A percentile compares a stretch with the other conserved stretches of the same genome.
phyloP scores from a whole-genome alignment of 1,284 basidiomycete species.

The Apiotrichum siamense region DNA sequence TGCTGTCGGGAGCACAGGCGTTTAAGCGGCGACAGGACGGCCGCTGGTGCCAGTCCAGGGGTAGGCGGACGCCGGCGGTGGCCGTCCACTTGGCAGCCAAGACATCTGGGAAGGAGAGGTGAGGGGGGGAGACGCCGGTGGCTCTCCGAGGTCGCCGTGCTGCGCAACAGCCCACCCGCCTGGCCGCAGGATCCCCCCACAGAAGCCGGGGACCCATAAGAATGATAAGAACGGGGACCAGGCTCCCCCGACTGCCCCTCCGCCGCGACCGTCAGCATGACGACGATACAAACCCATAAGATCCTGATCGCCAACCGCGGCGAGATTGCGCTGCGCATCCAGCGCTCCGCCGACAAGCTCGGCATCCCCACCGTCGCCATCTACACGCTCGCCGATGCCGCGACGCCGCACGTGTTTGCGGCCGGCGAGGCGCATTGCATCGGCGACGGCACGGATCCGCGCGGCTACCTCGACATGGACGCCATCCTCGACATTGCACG shows the following conservation, averaged over 20 bases:
- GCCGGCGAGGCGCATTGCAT: constrained; percentile 48
- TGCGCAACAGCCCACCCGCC: too few relatives aligned
- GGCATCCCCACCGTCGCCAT: constrained; percentile 86
- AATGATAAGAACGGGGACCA: too few relatives aligned
- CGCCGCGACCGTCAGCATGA: constrained; percentile 4
- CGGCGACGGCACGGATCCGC: constrained; percentile 41
- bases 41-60: too few relatives aligned
- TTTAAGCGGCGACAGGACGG: too few relatives aligned
- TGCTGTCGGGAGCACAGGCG: too few relatives aligned
- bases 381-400: constrained; percentile 75
- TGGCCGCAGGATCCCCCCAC: too few relatives aligned
- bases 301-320: constrained; percentile 85
- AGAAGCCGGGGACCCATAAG: too few relatives aligned
- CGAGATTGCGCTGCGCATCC: constrained; percentile 89
- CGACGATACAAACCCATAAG: constrained; percentile 50
- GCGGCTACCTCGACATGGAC: constrained; percentile 50
- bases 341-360: constrained; percentile 77
- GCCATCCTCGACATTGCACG: constrained; percentile 52
- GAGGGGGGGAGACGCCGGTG: too few relatives aligned
- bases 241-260: background rate
- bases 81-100: too few relatives aligned
- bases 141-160: too few relatives aligned
- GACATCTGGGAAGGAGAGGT: too few relatives aligned
- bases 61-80: too few relatives aligned
- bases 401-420: constrained; percentile 64